phyloP scores from a whole-genome alignment of 1,284 basidiomycete genomes.

The Ceratobasidium papillatum region DNA sequence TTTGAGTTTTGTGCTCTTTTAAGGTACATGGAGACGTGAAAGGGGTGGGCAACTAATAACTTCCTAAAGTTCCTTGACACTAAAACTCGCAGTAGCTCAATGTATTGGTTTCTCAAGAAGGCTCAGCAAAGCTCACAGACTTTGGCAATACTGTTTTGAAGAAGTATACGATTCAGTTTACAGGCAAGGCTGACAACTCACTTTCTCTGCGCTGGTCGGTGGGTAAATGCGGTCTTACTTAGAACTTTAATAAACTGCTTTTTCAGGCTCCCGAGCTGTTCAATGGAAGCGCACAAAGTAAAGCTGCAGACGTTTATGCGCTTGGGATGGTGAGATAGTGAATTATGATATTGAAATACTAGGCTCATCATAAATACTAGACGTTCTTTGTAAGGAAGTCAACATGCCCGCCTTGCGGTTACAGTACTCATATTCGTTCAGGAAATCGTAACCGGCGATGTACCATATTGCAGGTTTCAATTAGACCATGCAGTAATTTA shows the following conservation, averaged over 20 bases:
- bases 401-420: not conserved
- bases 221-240: not conserved
- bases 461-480: not conserved
- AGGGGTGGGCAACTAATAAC: not conserved
- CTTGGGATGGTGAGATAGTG: conserved; percentile 1
- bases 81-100: not conserved
- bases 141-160: not conserved
- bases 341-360: not conserved
- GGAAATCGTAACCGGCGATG: not conserved
- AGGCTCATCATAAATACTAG: not conserved
- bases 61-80: not conserved
- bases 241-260: not conserved
- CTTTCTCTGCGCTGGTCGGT: conserved; percentile 9
- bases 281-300: not conserved
- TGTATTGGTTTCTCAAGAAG: not conserved
- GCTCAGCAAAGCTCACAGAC: not conserved
- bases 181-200: not conserved
- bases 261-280: not conserved
- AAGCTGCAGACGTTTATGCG: not conserved
- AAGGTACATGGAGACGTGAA: conserved; percentile 27
- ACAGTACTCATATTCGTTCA: not conserved
- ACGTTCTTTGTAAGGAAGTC: not conserved
- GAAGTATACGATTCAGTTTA: conserved; percentile 6
- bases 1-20: too few relatives aligned
- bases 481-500: not conserved